Percentiles rank a stretch among this genome's conserved stretches.
phyloP scores from a whole-genome alignment of 495 filamentous ascomycete genomes.

The Platismatia glauca region DNA sequence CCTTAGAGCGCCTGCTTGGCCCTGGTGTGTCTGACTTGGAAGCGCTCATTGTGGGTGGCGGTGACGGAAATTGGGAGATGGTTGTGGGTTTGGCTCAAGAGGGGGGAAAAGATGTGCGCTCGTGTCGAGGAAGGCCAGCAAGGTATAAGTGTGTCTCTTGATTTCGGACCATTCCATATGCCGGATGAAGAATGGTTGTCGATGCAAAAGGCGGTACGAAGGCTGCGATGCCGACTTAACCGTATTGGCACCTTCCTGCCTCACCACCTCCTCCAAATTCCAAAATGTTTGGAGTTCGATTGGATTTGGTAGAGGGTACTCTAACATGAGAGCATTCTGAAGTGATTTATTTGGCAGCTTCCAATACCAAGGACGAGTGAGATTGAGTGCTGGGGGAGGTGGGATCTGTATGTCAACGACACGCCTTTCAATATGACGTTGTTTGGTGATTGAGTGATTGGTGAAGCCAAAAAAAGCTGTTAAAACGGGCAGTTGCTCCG shows the following conservation, averaged over 20 bases:
- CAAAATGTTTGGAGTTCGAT: too few species aligned
- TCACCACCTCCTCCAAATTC: too few species aligned
- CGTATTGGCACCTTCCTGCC: constrained; percentile 5
- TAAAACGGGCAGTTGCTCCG: background rate
- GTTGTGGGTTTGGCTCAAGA: background rate
- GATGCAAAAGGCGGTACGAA: background rate
- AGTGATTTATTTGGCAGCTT: background rate
- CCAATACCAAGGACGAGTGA: too few species aligned
- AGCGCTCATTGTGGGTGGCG: constrained; percentile 5
- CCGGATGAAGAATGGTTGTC: background rate
- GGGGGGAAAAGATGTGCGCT: background rate
- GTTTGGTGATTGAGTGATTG: too few species aligned
- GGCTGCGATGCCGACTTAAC: background rate
- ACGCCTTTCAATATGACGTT: background rate
- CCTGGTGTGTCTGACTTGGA: background rate
- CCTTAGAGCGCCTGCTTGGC: background rate
- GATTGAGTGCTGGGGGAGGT: too few species aligned
- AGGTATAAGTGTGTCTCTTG: background rate
- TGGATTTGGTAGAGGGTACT: too few species aligned
- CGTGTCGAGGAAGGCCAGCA: background rate
- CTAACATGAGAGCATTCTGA: background rate
- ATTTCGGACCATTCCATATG: background rate
- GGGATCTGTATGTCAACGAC: too few species aligned
- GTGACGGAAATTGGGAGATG: background rate
- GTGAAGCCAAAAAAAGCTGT: background rate